Conservation (phyloP, 805 yeast species). For the Metschnikowia cubensis region DNA sequence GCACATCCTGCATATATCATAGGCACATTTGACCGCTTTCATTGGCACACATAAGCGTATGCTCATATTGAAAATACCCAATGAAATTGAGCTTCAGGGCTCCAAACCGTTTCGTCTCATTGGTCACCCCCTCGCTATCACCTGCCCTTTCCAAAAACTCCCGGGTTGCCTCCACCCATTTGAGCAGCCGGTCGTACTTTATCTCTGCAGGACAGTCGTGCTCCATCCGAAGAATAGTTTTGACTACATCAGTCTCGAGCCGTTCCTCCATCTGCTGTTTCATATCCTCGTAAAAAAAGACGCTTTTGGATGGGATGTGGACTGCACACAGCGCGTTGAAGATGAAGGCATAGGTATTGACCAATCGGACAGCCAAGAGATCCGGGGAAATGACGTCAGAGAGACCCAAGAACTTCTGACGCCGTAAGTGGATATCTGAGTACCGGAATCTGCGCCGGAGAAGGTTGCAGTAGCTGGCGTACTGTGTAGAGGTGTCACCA, state of each 20-base stretch:
- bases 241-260: slow-evolving; percentile 8
- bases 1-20: background rate
- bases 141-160: slow-evolving; percentile 6
- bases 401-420: slow-evolving; percentile 7
- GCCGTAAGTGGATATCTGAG: slow-evolving; percentile 11
- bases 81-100: slow-evolving; percentile 1
- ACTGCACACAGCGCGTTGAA: slow-evolving; percentile 16
- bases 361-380: slow-evolving; percentile 8
- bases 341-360: slow-evolving; percentile 17
- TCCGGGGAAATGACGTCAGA: slow-evolving; percentile 5
- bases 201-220: slow-evolving; percentile 7
- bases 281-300: slow-evolving; percentile 11
- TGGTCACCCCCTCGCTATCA: background rate
- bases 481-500: slow-evolving; percentile 11
- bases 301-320: slow-evolving; percentile 1
- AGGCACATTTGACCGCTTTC: slow-evolving; percentile 13
- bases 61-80: slow-evolving; percentile 16
- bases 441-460: slow-evolving; percentile 23
- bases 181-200: slow-evolving; percentile 9
- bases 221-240: slow-evolving; percentile 17
- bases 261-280: slow-evolving; percentile 7
- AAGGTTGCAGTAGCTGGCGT: slow-evolving; percentile 17
- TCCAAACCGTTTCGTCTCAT: slow-evolving; percentile 6
- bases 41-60: slow-evolving; percentile 13
- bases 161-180: slow-evolving; percentile 11